These are phyloP conservation scores for Strobilomyces confusus DNA, from an alignment of 768 basidiomycete genomes.

Conservation along the genomic window DNA sequence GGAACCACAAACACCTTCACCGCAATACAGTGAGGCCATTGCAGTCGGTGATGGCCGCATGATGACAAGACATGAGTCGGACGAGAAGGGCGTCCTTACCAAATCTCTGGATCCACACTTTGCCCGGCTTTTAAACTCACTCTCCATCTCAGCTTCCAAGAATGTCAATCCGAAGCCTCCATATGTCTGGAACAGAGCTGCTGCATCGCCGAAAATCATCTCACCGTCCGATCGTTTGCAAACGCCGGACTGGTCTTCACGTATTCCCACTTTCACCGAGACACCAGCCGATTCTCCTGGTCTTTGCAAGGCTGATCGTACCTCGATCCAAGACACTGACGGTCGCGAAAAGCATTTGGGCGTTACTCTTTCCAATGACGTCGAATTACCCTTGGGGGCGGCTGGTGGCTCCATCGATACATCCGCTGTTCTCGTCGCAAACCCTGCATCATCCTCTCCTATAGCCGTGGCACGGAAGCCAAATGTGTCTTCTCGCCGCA, in stretches of 20 bases:
- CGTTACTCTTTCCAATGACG: not conserved
- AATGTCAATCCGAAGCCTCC: slow-evolving; percentile 11
- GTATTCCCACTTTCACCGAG: slow-evolving; percentile 23
- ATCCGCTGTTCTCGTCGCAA: slow-evolving; percentile 6
- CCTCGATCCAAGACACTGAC: slow-evolving; percentile 2
- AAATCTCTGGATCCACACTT: slow-evolving; percentile 63
- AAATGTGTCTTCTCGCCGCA: slow-evolving; percentile 28
- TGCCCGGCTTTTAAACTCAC: slow-evolving; percentile 58
- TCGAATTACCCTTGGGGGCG: not conserved
- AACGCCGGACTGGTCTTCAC: slow-evolving; percentile 33
- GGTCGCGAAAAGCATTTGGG: slow-evolving; percentile 4
- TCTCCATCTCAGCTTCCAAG: slow-evolving; percentile 54
- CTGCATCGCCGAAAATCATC: slow-evolving; percentile 9
- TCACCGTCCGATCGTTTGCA: slow-evolving; percentile 13
- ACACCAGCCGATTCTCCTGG: slow-evolving; percentile 3
- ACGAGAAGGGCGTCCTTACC: slow-evolving; percentile 26
- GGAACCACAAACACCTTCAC: slow-evolving; percentile 66
- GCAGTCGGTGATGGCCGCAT: slow-evolving; percentile 17
- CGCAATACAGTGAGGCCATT: slow-evolving; percentile 45
- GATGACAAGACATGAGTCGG: slow-evolving; percentile 30
- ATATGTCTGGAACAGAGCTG: slow-evolving; percentile 1
- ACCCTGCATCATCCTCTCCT: slow-evolving; percentile 10
- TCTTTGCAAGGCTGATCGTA: slow-evolving; percentile 4
- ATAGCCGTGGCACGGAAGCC: slow-evolving; percentile 20
- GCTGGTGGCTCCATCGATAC: slow-evolving; percentile 2